A percentile compares a stretch with the other conserved stretches of the same genome.
These are phyloP conservation scores for Sphagnum fallax DNA, from an alignment of 228 moss, liverwort and hornwort species.

Conservation along the genomic window DNA sequence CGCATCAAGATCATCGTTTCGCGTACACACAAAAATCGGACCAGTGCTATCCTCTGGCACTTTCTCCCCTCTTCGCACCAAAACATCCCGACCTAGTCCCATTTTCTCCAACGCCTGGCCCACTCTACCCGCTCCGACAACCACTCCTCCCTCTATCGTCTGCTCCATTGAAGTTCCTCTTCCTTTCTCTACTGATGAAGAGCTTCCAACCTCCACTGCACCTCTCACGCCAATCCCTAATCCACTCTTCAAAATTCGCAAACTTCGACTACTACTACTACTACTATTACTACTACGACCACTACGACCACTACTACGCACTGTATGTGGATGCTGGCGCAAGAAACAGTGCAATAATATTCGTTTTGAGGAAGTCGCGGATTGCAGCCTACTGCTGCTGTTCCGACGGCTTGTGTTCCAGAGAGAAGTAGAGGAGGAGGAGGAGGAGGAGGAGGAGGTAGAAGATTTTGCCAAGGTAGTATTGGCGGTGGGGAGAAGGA, in stretches of 20 bases:
- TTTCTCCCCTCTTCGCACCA: constrained; percentile 54
- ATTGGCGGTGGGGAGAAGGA: no score
- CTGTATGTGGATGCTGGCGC: no score
- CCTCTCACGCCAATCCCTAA: neutral
- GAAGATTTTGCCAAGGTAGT: no score
- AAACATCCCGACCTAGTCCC: constrained; percentile 55
- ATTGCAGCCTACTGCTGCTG: no score
- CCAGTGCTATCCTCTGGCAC: constrained; percentile 50
- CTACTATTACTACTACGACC: no score
- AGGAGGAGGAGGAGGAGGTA: no score
- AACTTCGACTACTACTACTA: no score
- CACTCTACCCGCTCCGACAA: constrained; percentile 74
- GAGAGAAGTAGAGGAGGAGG: no score
- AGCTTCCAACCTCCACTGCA: constrained; percentile 7
- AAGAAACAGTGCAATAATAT: no score
- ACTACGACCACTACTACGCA: no score
- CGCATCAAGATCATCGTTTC: constrained; percentile 54
- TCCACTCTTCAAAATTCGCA: neutral
- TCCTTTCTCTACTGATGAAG: constrained; percentile 2
- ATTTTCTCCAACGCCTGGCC: constrained; percentile 74
- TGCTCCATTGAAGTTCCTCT: constrained; percentile 1
- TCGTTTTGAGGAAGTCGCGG: no score
- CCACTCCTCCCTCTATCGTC: constrained; percentile 42
- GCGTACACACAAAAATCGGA: constrained; percentile 79
- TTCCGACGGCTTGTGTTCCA: no score